phyloP scores from a whole-genome alignment of 179 eudicot species.

The Sideroxylon spinosum region DNA sequence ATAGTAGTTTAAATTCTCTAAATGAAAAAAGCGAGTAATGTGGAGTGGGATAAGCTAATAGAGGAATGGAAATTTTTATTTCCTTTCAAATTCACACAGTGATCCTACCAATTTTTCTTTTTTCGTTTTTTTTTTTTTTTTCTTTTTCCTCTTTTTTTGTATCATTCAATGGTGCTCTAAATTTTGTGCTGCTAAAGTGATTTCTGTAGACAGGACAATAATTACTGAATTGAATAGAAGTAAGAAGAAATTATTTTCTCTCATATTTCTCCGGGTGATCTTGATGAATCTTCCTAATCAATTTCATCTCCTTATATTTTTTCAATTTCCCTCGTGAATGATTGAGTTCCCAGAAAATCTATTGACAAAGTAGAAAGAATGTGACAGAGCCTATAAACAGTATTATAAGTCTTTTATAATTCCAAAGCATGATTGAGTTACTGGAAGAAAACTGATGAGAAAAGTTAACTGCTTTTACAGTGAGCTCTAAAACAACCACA shows the following conservation, averaged over 20 bases:
- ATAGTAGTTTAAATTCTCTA: too few relatives aligned
- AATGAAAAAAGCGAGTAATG: too few relatives aligned
- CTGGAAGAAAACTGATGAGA: neutral
- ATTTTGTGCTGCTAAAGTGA: slow-evolving; percentile 8
- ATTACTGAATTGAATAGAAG: neutral
- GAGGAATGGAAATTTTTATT: neutral
- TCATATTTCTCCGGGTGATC: neutral
- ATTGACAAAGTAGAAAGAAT: slow-evolving; percentile 1
- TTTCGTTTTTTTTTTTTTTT: neutral
- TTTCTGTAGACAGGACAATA: slow-evolving; percentile 16
- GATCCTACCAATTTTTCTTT: neutral
- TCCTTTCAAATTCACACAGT: neutral
- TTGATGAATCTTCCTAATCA: neutral
- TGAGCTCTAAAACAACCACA: neutral
- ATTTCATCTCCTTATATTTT: neutral
- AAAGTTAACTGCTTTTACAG: neutral
- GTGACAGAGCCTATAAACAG: neutral
- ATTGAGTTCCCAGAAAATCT: neutral
- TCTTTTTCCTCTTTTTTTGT: neutral
- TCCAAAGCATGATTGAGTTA: neutral
- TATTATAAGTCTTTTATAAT: neutral
- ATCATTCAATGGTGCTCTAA: slow-evolving; percentile 4
- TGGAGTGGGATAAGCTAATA: too few relatives aligned
- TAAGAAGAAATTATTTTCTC: slow-evolving; percentile 5
- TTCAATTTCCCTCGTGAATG: neutral